A percentile compares a stretch with the other conserved stretches of the same genome.
phyloP scores from a whole-genome alignment of 345 rosid genomes.

The Angophora floribunda region DNA sequence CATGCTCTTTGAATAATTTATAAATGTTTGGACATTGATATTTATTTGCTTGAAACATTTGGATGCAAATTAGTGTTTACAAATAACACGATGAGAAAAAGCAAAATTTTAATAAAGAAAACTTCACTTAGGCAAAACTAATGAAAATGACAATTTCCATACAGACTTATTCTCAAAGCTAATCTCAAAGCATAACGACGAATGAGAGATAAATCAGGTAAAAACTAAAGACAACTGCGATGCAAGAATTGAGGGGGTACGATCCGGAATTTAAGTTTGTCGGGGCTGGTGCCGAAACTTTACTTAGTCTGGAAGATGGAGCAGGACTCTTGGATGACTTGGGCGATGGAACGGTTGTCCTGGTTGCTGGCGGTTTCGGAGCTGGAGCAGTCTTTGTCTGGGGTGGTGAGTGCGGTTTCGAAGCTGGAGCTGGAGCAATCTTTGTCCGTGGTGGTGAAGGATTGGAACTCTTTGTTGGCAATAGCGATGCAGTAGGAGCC shows the following conservation, averaged over 20 bases:
- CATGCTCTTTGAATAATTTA: no score
- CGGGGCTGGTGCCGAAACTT: neutral
- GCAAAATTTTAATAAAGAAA: no score
- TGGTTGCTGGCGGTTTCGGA: neutral
- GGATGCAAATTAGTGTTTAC: neutral
- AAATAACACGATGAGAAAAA: neutral
- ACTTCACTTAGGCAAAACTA: neutral
- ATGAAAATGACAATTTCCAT: neutral
- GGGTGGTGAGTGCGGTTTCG: neutral
- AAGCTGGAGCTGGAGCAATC: neutral
- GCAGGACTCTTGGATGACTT: neutral
- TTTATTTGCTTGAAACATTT: neutral
- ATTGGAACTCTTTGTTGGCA: neutral
- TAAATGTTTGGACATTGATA: no score
- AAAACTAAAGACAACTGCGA: neutral
- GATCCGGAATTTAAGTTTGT: neutral
- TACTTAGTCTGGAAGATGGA: neutral
- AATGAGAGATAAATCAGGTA: neutral
- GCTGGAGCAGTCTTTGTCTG: neutral
- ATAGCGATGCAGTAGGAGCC: neutral
- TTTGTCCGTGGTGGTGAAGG: neutral
- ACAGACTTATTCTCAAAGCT: neutral
- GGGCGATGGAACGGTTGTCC: neutral
- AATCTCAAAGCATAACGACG: neutral
- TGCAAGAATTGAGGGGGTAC: neutral